Evolutionary conservation across 257 asterid species (phyloP).

Genomic region (Nemophila menziesii): DNA sequence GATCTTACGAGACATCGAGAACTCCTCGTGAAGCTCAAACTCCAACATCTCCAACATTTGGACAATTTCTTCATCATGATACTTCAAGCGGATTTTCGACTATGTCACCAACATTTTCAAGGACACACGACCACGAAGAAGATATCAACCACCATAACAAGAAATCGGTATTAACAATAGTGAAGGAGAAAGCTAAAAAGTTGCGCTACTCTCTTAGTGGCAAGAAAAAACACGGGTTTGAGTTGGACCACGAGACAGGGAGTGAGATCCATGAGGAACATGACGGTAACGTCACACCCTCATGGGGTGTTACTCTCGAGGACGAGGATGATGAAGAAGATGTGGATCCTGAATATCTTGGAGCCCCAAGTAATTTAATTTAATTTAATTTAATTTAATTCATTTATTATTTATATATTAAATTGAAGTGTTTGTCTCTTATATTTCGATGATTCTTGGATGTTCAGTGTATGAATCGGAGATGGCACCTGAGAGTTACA

Average conservation of each 20-base stretch:
- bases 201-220: conserved; percentile 45
- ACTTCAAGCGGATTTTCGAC: conserved; percentile 15
- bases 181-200: conserved; percentile 82
- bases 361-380: conserved; percentile 74
- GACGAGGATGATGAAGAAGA: conserved; percentile 30
- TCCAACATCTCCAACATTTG: conserved; percentile 35
- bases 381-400: not conserved
- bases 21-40: conserved; percentile 25
- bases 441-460: not conserved
- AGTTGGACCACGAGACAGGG: too few relatives aligned
- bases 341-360: conserved; percentile 79
- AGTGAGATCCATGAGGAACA: conserved; percentile 17
- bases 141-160: conserved; percentile 21
- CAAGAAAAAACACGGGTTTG: conserved; percentile 31
- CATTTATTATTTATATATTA: not conserved
- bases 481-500: conserved; percentile 54
- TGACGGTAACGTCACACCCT: conserved; percentile 19
- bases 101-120: conserved; percentile 21
- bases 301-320: conserved; percentile 35
- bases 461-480: conserved; percentile 85
- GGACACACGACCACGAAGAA: conserved; percentile 41
- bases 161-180: conserved; percentile 63
- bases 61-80: conserved; percentile 33
- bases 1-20: conserved; percentile 23
- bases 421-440: not conserved